Evolutionary conservation across 2,329 filamentous ascomycete species (phyloP), one percentile per base, ranked within the genome.

Genomic region (Paecilomyces formosus): DNA sequence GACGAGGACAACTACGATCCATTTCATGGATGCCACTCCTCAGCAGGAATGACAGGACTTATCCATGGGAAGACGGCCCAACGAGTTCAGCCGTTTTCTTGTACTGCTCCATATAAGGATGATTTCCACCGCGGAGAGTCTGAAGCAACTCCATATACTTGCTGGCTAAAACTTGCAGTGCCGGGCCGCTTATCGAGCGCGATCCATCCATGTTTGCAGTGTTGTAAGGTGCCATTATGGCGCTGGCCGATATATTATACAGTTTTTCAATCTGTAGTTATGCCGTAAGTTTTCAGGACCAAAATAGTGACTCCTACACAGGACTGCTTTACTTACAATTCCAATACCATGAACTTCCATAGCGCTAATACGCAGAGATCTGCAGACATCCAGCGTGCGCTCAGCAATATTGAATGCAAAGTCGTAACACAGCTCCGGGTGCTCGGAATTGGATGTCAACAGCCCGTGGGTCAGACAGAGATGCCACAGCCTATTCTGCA

Each of bases 271-370:
- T 69, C 67, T 74, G 52, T 11, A 3, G 31, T 21, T n/a, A n/a
- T n/a, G n/a, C 18, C 8, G 35, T 62, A 3, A 58, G 56, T 11
- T 12, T n/a, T 45, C 15, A 9, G 28, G 12, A 54, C 58, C 50
- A 60, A 56, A 31, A 15, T 13, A 39, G 13, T 24, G 3, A 4
- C n/a, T 49, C 22, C 21, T 21, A 26, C 21, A 13, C 30, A 55
- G n/a, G 8, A 7, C 3, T 9, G 15, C 2, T 26, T 39, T 11
- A 66, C 68, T 64, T 63, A 74, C 72, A 66, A 69, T 58, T 57
- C 71, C 76, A 33, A 77, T 72, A 3, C 75, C 76, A 59, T 77
- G 75, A 0, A 74, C 72, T 58, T 78, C 76, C 72, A 78, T 74
- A 1, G 76, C 72, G 57, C 71, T 65, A 55, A 71, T 63, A 18